phyloP scores from a whole-genome alignment of 2,329 filamentous ascomycete species.

The Fusarium mangiferae region DNA sequence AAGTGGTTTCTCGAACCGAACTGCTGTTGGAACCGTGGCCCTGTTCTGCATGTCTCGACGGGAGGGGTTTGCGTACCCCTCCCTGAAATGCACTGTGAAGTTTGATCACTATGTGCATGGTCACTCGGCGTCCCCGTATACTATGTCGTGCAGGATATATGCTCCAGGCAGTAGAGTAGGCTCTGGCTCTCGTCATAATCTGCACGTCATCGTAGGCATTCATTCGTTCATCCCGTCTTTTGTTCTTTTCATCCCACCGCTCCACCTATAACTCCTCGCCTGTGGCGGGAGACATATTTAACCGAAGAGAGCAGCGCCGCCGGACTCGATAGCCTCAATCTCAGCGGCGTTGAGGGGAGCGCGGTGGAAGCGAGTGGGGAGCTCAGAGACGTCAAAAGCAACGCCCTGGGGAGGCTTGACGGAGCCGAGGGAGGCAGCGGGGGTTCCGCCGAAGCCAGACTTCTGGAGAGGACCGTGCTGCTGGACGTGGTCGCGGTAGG shows the following conservation, averaged over 20 bases:
- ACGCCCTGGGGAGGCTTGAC: slow-evolving; percentile 77
- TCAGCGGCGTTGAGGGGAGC: slow-evolving; percentile 79
- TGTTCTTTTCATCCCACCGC: slow-evolving; percentile 20
- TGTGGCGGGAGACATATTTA: slow-evolving; percentile 45
- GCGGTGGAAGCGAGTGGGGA: slow-evolving; percentile 85
- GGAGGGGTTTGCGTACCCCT: slow-evolving; percentile 20
- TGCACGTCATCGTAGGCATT: slow-evolving; percentile 30
- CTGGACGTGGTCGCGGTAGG: slow-evolving; percentile 81
- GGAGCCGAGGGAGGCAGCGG: slow-evolving; percentile 78
- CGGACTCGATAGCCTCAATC: slow-evolving; percentile 96
- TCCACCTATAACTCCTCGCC: slow-evolving; percentile 38
- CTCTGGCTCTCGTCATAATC: slow-evolving; percentile 26
- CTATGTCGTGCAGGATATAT: slow-evolving; percentile 21
- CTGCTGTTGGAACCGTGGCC: background rate
- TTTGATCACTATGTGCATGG: slow-evolving; percentile 18
- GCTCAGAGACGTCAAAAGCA: slow-evolving; percentile 89
- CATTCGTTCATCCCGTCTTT: slow-evolving; percentile 35
- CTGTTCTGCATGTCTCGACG: slow-evolving; percentile 2
- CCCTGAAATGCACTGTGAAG: slow-evolving; percentile 19
- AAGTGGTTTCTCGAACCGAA: slow-evolving; percentile 24
- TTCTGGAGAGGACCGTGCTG: slow-evolving; percentile 80
- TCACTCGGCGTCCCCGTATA: slow-evolving; percentile 37
- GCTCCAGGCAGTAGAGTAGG: slow-evolving; percentile 29
- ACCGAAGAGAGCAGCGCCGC: slow-evolving; percentile 74
- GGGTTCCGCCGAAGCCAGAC: slow-evolving; percentile 67